Evolutionary conservation across 805 yeast species (phyloP).

Genomic region (Yarrowia keelungensis): DNA sequence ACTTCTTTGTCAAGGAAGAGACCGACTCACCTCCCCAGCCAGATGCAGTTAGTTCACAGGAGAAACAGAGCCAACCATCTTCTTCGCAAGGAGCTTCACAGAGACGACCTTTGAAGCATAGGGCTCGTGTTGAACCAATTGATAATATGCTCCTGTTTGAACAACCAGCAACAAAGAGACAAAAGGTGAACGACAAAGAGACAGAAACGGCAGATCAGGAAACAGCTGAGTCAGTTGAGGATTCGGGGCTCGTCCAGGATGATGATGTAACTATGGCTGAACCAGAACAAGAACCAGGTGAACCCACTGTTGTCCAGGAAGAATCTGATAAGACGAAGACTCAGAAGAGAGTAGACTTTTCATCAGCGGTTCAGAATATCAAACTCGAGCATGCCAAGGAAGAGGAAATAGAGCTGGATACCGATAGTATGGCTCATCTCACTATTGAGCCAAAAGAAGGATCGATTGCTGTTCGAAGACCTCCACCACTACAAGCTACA

Average conservation of each 20-base stretch:
- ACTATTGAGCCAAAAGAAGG: conserved; percentile 29
- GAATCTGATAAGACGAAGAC: not conserved
- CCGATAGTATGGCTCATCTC: not conserved
- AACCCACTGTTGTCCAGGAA: not conserved
- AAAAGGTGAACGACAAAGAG: not conserved
- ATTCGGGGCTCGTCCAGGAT: not conserved
- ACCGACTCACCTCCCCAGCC: not conserved
- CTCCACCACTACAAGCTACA: conserved; percentile 32
- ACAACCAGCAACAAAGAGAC: not conserved
- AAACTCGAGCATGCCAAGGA: conserved; percentile 7
- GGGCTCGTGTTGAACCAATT: conserved; percentile 23
- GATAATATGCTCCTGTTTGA: not conserved
- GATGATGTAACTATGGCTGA: not conserved
- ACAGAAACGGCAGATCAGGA: not conserved
- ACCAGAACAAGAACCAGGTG: not conserved
- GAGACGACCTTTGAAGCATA: conserved; percentile 7
- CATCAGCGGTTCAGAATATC: conserved; percentile 16
- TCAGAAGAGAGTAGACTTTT: conserved; percentile 1
- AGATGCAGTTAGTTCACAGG: not conserved
- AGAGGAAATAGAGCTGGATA: not conserved
- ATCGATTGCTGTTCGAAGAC: not conserved
- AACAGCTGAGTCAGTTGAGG: not conserved
- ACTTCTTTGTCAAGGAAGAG: conserved; percentile 35
- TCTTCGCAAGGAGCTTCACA: conserved; percentile 7
- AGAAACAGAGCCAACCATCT: conserved; percentile 4